A percentile compares a stretch with the other conserved stretches of the same genome.
Evolutionary conservation across 2,329 filamentous ascomycete genomes (phyloP).

Genomic region (Verticillium klebahnii): DNA sequence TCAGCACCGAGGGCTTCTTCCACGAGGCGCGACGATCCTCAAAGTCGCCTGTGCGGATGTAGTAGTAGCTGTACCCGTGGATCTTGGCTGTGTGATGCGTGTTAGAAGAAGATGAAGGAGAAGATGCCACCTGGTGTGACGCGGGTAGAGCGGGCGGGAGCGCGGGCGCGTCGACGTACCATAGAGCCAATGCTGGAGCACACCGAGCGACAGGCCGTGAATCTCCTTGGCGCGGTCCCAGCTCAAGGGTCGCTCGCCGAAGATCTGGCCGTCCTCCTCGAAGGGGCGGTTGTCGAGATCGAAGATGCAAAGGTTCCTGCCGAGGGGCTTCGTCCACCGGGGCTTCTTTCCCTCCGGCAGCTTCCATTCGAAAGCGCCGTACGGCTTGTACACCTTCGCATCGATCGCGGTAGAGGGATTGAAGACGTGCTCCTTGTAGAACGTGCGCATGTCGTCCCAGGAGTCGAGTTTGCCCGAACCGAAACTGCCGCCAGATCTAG

Average conservation of each 20-base stretch:
- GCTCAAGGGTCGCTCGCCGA: constrained; percentile 25
- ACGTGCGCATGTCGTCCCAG: constrained; percentile 20
- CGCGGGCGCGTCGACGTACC: constrained; percentile 17
- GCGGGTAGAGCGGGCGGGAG: background rate
- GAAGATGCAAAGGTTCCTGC: constrained; percentile 38
- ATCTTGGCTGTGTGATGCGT: constrained; percentile 28
- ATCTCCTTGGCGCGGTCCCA: constrained; percentile 28
- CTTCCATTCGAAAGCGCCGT: constrained; percentile 26
- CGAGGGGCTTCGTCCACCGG: constrained; percentile 27
- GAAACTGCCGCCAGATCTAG: background rate
- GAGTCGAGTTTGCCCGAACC: constrained; percentile 5
- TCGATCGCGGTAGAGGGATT: constrained; percentile 22
- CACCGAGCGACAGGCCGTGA: constrained; percentile 32
- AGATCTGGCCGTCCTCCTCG: constrained; percentile 28
- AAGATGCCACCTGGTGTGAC: background rate
- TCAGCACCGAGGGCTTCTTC: constrained; percentile 39
- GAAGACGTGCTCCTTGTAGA: constrained; percentile 27
- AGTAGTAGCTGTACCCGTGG: constrained; percentile 44
- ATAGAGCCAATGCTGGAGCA: constrained; percentile 41
- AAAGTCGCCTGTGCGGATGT: constrained; percentile 31
- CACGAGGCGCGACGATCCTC: constrained; percentile 38
- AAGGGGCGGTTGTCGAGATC: constrained; percentile 39
- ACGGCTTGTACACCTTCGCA: constrained; percentile 20
- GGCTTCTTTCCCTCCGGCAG: constrained; percentile 18
- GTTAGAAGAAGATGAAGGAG: constrained; percentile 16